Evolutionary conservation across 1,284 basidiomycete species (phyloP), one percentile per base, ranked within the genome.

Genomic region (Cryptococcus deneoformans): DNA sequence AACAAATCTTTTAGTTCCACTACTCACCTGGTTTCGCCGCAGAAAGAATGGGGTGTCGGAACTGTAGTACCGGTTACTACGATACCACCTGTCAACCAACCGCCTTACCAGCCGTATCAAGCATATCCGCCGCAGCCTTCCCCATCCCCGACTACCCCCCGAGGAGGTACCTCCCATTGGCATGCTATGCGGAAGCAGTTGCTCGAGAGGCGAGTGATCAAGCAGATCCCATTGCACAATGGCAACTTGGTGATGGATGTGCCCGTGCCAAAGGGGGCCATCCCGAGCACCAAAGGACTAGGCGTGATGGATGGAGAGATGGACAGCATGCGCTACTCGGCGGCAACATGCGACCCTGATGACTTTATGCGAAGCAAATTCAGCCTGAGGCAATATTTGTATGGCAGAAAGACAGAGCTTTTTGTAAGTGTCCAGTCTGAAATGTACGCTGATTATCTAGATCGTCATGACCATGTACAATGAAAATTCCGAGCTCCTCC

Each of bases 391-490:
- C 92, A 86, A n/a, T 92, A 87, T 75, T 82, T 95, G 1, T 86
- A 86, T 68, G 86, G 86, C 24, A 86, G 93, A 46, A 84, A 86
- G 63, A 97, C 94, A 0, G 94, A 97, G 78, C 82, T 97, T 6
- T 6, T 97, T 73, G 75, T 77, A 50, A 65, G 72, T 68, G 14
- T 11, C 35, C 37, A 34, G 1, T 12, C 12, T 36, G 47, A 6
- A 16, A 36, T 38, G 42, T 20, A n/a, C 39, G 40, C 46, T 49
- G 16, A 45, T 14, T 16, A 8, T 24, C 9, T 54, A 75, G 73
- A 93, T 98, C 68, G 90, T 92, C 51, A 90, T 92, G 88, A 92
- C 90, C 46, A 92, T 92, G 72, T 92, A 97, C 79, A 97, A 97
- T 76, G 94, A 97, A 78, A 90, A 94, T 72, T 90, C 94, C 65